Evolutionary conservation across 2,329 filamentous ascomycete species (phyloP).

Genomic region (Diaporthe citrichinensis): DNA sequence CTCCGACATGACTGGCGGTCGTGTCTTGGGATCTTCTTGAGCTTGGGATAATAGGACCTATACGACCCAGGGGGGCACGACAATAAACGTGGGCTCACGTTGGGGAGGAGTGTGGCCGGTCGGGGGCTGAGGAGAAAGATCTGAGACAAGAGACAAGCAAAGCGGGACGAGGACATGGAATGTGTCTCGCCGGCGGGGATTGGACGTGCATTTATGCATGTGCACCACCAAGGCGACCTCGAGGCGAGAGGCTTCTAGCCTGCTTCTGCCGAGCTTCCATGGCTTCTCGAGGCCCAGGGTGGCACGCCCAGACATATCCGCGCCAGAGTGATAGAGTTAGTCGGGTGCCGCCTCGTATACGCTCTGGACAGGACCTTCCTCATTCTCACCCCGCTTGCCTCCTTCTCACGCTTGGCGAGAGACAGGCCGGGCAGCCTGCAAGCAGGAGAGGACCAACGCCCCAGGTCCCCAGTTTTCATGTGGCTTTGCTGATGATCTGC

Average conservation of each 20-base stretch:
- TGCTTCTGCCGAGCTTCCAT: constrained; percentile 34
- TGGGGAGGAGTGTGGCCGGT: constrained; percentile 1
- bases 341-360: constrained; percentile 29
- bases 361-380: neutral
- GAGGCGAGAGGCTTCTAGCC: constrained; percentile 15
- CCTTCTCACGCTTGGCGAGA: constrained; percentile 20
- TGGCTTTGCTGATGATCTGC: neutral
- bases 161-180: neutral
- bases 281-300: constrained; percentile 7
- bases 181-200: neutral
- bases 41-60: neutral
- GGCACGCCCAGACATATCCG: constrained; percentile 22
- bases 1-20: constrained; percentile 23
- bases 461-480: neutral
- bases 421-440: neutral
- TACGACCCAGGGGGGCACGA: neutral
- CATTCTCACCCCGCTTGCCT: constrained; percentile 23
- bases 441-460: neutral
- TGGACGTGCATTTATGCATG: constrained; percentile 31
- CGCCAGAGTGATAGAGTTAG: constrained; percentile 30
- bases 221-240: neutral
- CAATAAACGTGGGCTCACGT: constrained; percentile 5
- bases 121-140: neutral
- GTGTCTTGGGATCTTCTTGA: neutral
- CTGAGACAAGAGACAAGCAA: constrained; percentile 5